Conservation (phyloP, 176 grass and related monocot genomes). For the Phoenix roebelenii region DNA sequence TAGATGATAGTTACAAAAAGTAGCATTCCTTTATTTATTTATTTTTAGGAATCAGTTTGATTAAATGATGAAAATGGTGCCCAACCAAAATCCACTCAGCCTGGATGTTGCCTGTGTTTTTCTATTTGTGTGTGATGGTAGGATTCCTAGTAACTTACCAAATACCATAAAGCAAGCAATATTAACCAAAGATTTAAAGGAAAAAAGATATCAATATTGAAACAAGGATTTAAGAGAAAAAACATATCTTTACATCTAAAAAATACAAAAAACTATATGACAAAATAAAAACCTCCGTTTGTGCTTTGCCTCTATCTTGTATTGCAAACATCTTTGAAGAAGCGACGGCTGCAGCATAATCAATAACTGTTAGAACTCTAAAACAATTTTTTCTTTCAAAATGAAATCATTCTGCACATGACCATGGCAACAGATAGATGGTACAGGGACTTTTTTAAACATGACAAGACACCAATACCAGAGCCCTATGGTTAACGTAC, state of each 20-base stretch:
- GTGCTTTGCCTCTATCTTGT: conserved; percentile 59
- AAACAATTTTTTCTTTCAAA: not conserved
- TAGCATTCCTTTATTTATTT: too few relatives aligned
- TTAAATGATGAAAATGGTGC: too few relatives aligned
- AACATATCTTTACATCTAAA: conserved; percentile 7
- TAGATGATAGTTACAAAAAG: too few relatives aligned
- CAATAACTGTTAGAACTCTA: conserved; percentile 17
- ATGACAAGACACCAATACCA: not conserved
- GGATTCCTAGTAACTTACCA: too few relatives aligned
- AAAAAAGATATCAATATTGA: not conserved
- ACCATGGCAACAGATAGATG: too few relatives aligned
- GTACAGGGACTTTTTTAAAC: not conserved
- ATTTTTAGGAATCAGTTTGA: too few relatives aligned
- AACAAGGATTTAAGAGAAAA: not conserved
- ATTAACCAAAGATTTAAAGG: not conserved
- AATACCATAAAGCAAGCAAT: too few relatives aligned
- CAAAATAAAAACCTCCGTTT: conserved; percentile 59
- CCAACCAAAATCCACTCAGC: too few relatives aligned
- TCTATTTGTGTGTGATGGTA: too few relatives aligned
- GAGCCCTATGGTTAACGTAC: conserved; percentile 1
- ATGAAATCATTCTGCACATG: too few relatives aligned
- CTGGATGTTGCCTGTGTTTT: too few relatives aligned
- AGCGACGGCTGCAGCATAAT: conserved; percentile 55
- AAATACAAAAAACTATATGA: conserved; percentile 11
- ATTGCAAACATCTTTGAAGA: conserved; percentile 73